Conservation (phyloP, 192 early-diverging fungal genomes). For the Oehlia diaphana region DNA sequence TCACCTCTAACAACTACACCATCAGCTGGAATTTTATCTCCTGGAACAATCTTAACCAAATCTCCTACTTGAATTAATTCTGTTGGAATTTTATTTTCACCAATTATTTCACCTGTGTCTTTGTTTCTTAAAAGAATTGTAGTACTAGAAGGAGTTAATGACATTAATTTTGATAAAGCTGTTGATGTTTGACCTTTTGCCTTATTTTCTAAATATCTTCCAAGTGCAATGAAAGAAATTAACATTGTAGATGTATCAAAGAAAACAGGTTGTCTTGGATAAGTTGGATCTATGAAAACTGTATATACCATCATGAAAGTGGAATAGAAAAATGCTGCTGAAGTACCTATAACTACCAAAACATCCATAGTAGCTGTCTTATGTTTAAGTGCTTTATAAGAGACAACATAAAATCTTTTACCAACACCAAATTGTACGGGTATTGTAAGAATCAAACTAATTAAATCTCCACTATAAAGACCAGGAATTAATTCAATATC, state of each 20-base stretch:
- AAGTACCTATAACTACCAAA: conserved; percentile 82
- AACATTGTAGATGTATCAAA: conserved; percentile 93
- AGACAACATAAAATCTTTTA: conserved; percentile 71
- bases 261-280: conserved; percentile 74
- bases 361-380: conserved; percentile 95
- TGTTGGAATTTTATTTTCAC: conserved; percentile 74
- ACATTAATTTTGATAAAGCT: conserved; percentile 86
- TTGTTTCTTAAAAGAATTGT: conserved; percentile 55
- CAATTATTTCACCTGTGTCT: conserved; percentile 40
- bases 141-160: conserved; percentile 76
- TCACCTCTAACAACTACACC: conserved; percentile 72
- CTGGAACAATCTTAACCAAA: conserved; percentile 83
- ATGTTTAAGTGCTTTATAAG: conserved; percentile 78
- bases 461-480: conserved; percentile 63
- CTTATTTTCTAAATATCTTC: conserved; percentile 89
- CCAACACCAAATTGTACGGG: conserved; percentile 93
- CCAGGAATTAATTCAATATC: conserved; percentile 56
- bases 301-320: conserved; percentile 71
- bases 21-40: conserved; percentile 92
- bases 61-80: conserved; percentile 88
- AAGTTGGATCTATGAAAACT: conserved; percentile 48
- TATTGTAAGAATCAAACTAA: conserved; percentile 73
- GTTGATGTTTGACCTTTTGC: conserved; percentile 94
- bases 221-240: conserved; percentile 90
- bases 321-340: conserved; percentile 84